Evolutionary conservation across 495 filamentous ascomycete genomes (phyloP).

Genomic region (Ramalina intermedia): DNA sequence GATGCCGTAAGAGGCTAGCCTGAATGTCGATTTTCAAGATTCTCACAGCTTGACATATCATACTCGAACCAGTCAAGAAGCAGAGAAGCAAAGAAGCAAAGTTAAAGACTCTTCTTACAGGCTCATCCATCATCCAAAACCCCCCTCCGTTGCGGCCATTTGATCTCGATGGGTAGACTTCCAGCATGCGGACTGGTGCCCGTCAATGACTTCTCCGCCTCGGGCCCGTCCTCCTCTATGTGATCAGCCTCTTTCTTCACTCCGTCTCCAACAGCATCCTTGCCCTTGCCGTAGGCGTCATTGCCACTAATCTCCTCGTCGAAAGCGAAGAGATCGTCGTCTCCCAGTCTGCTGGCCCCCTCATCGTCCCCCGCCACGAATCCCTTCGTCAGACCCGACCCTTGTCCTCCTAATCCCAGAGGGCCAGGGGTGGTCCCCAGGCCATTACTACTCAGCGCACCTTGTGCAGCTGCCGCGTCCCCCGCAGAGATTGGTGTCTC

Average conservation of each 20-base stretch:
- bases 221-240: not conserved
- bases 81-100: no score
- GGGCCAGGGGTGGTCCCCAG: not conserved
- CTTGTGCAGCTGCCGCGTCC: not conserved
- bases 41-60: no score
- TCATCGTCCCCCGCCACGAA: constrained; percentile 19
- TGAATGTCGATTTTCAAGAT: no score
- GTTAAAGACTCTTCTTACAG: no score
- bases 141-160: constrained; percentile 9
- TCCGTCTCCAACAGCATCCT: no score
- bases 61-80: no score
- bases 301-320: constrained; percentile 10
- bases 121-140: not conserved
- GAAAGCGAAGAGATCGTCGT: constrained; percentile 16
- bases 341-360: constrained; percentile 2
- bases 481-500: not conserved
- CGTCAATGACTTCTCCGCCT: constrained; percentile 3
- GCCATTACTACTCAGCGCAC: not conserved
- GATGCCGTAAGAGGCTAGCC: no score
- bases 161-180: constrained; percentile 19
- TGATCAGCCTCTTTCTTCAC: not conserved
- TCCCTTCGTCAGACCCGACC: not conserved
- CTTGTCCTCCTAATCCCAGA: not conserved
- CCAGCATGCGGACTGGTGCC: constrained; percentile 14
- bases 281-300: not conserved